Conservation (phyloP, 306 rosid species). For the Datisca glomerata region DNA sequence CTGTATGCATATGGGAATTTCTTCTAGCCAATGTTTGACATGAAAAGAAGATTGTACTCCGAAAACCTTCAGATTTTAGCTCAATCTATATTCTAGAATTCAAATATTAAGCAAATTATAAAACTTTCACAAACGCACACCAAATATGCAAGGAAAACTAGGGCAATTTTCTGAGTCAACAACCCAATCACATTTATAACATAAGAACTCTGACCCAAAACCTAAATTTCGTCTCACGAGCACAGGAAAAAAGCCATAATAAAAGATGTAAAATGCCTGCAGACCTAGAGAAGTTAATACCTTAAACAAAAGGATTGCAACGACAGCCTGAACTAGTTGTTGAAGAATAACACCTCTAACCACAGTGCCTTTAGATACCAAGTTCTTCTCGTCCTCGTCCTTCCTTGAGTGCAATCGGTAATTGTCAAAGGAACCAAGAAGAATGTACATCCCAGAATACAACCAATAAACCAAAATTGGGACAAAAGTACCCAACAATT, state of each 20-base stretch:
- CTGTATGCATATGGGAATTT: too few relatives aligned
- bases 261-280: too few relatives aligned
- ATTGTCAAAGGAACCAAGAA: constrained; percentile 47
- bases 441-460: constrained; percentile 65
- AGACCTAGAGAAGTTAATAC: not conserved
- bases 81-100: not conserved
- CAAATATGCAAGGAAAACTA: not conserved
- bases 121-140: not conserved
- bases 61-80: not conserved
- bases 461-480: constrained; percentile 85
- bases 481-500: constrained; percentile 78
- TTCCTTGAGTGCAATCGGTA: constrained; percentile 57
- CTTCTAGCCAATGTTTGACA: too few relatives aligned
- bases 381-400: constrained; percentile 58
- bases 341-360: constrained; percentile 80
- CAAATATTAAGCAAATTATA: not conserved
- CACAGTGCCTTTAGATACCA: constrained; percentile 50
- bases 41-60: not conserved
- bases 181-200: too few relatives aligned
- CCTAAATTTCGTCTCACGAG: too few relatives aligned
- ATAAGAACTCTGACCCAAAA: too few relatives aligned
- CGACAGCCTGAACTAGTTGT: constrained; percentile 73
- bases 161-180: not conserved
- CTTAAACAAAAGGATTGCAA: constrained; percentile 45
- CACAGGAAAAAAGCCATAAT: too few relatives aligned